These are phyloP conservation scores for Cladobotryum mycophilum DNA, from an alignment of 2,329 filamentous ascomycete genomes.

Conservation along the genomic window DNA sequence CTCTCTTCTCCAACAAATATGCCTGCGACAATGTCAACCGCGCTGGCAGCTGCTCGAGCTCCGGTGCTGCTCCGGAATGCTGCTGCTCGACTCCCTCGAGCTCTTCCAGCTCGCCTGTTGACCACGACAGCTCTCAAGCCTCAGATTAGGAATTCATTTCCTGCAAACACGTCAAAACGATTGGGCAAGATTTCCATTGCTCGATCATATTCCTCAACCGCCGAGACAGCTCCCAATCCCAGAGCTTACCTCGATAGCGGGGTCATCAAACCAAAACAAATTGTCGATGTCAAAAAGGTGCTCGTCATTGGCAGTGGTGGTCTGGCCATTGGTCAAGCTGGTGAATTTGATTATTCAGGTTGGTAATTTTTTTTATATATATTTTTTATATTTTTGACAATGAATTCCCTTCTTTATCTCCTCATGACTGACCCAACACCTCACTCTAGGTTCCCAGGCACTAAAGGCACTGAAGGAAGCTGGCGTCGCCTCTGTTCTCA, in stretches of 20 bases:
- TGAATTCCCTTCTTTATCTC: background rate
- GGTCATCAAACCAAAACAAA: constrained; percentile 69
- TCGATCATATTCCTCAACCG: constrained; percentile 35
- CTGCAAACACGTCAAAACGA: constrained; percentile 34
- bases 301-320: constrained; percentile 93
- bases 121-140: constrained; percentile 31
- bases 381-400: constrained; percentile 34
- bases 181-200: constrained; percentile 42
- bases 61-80: constrained; percentile 52
- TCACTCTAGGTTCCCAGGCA: constrained; percentile 73
- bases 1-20: constrained; percentile 21
- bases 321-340: constrained; percentile 92
- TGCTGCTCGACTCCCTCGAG: constrained; percentile 42
- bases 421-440: background rate
- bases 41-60: constrained; percentile 47
- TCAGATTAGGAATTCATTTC: constrained; percentile 27
- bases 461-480: constrained; percentile 96
- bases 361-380: too few species aligned
- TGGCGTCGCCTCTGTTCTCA: constrained; percentile 81
- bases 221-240: constrained; percentile 69
- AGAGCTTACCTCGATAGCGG: constrained; percentile 87
- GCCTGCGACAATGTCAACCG: constrained; percentile 34
- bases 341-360: constrained; percentile 99
- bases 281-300: constrained; percentile 93
- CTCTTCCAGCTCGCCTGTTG: constrained; percentile 40